Conservation (phyloP, 768 basidiomycete species). For the Brasilioporus rufonigricans region DNA sequence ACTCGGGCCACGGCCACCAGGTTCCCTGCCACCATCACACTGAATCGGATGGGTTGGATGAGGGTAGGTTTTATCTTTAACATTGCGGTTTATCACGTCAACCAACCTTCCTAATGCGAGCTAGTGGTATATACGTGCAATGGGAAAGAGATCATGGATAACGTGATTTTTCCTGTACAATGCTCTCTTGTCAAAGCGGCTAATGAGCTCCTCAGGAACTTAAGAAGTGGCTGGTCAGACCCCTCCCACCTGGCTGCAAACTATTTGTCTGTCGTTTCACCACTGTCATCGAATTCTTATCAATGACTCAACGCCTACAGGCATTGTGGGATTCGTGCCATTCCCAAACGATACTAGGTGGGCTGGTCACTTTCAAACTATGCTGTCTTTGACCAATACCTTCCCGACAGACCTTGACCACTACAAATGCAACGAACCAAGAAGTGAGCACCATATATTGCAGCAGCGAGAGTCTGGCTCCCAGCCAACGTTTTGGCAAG, state of each 20-base stretch:
- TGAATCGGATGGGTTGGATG: constrained; percentile 53
- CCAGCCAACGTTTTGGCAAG: constrained; percentile 1
- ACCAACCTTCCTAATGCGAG: not conserved
- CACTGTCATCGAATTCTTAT: not conserved
- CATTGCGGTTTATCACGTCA: not conserved
- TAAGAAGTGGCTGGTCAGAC: constrained; percentile 22
- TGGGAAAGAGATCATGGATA: constrained; percentile 20
- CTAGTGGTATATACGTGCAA: constrained; percentile 13
- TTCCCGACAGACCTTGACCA: constrained; percentile 27
- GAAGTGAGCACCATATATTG: not conserved
- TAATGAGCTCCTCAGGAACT: constrained; percentile 17
- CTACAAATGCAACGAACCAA: constrained; percentile 23
- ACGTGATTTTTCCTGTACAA: constrained; percentile 17
- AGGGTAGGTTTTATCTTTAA: constrained; percentile 35
- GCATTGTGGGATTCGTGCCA: constrained; percentile 32
- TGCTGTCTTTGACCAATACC: not conserved
- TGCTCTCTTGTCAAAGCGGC: constrained; percentile 35
- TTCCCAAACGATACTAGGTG: constrained; percentile 30
- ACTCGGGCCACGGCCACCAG: constrained; percentile 52
- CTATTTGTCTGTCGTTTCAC: constrained; percentile 23
- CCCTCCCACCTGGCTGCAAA: constrained; percentile 27
- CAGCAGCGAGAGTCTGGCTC: not conserved
- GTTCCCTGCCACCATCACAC: constrained; percentile 39
- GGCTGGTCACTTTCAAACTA: not conserved
- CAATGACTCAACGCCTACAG: constrained; percentile 9